Base-by-base conservation (phyloP, 257 asterid genomes). In the Salvia hispanica region DNA sequence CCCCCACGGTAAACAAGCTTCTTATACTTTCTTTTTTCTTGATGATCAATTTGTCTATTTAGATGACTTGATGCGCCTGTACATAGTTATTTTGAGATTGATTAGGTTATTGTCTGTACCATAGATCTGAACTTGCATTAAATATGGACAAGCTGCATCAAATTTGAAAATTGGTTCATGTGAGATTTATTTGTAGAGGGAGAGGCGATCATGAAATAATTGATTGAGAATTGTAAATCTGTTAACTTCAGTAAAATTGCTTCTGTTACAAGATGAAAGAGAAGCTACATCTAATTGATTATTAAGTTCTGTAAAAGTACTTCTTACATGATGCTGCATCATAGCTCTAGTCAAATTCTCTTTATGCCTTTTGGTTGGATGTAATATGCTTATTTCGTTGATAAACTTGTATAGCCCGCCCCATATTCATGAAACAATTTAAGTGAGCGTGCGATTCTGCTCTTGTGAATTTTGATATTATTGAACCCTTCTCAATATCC, bases 1-100 rank as follows among this genome's bases (percentile, higher is more conserved):
- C 78, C 50, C 67, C 72, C 5, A 56, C 39, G 79, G 84, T 80
- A 72, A 69, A 31, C 21, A 13, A 9, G 0, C 12, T 8, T 43
- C 7, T 53, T 37, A 4, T 37, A 4, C 7, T 44, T 8, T 7
- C 0, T n/a, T 3, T 7, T 28, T 12, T 4, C 42, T 64, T 39
- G 66, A 36, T 61, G 52, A 55, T 42, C 14, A 61, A 31, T 46
- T 28, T 3, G 9, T 61, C 11, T 47, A 15, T 69, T 15, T 46
- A 4, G 36, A 40, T 14, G 59, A 58, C 1, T 57, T 34, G 51
- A 9, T n/a, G 15, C 13, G 48, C 40, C 13, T 52, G 28, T 7
- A 13, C 42, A 5, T 47, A 7, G n/a, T 6, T 40, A 37, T 37
- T 4, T 37, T 37, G 7, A 3, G 7, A 4, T 4, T 37, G 42